Evolutionary conservation across 1,139 yeast species (phyloP), one percentile per base, ranked within the genome.

Genomic region (Nakaseomyces nivariensis): DNA sequence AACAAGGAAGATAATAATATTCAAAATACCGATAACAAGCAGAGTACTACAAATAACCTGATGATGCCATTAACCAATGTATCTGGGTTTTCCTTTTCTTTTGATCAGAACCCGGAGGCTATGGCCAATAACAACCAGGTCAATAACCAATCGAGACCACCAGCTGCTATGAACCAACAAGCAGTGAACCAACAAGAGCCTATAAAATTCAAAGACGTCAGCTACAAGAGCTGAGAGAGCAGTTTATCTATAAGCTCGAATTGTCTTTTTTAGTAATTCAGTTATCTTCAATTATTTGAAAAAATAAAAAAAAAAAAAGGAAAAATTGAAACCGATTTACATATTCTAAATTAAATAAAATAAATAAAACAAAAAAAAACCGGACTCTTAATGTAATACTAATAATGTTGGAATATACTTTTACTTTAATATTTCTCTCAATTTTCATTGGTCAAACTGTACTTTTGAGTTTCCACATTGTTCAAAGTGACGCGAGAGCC

Each of bases 161-260:
- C 13, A 11, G 29, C 43, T 13, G 10, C 33, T 29, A 41, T 41
- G 22, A 29, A 29, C 27, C 44, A 41, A 22, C 34, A 11, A 13
- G 25, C 44, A 5, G 44, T 41, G 4, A 41, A 41, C 26, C 48
- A 37, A 9, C 50, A 48, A 40, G 49, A 43, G 25, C 45, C 31
- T 26, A 42, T 49, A 4, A 42, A 40, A 24, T 51, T 51, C 32
- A 51, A 51, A 41, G 47, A 51, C 36, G 40, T 51, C 13, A 49
- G 50, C 32, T 51, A 47, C 32, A 48, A 49, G 40, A 46, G 51
- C 38, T 49, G 46, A 26, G n/a, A 8, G 32, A 29, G 32, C 10
- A 29, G 10, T 29, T 29, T 29, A 8, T 9, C 36, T 33, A 33
- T 4, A 9, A 33, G n/a, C 5, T 33, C 10, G 5, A 33, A 25